Evolutionary conservation across 2,329 filamentous ascomycete species (phyloP).

Genomic region (Plectosphaerella sp.): DNA sequence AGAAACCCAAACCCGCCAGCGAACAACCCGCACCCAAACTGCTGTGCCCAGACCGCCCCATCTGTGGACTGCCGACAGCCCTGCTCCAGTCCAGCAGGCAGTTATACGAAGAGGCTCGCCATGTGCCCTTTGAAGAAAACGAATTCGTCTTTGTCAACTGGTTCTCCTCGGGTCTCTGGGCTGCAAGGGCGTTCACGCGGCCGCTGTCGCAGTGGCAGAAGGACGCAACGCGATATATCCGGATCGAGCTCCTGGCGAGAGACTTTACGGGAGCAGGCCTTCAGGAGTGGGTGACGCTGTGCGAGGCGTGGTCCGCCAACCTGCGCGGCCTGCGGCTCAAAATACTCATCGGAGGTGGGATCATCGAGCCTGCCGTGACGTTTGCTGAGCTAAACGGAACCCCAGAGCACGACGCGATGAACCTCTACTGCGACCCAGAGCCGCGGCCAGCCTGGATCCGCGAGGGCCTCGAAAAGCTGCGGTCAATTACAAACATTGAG

Average conservation of each 20-base stretch:
- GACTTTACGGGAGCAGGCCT: conserved; percentile 27
- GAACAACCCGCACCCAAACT: conserved; percentile 4
- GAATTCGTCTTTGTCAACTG: conserved; percentile 43
- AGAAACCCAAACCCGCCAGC: background rate
- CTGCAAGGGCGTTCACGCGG: conserved; percentile 30
- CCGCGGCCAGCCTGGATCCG: conserved; percentile 21
- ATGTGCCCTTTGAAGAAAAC: conserved; percentile 34
- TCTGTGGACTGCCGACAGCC: conserved; percentile 33
- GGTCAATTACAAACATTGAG: conserved; percentile 29
- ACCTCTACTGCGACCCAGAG: conserved; percentile 14
- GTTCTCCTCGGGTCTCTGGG: conserved; percentile 39
- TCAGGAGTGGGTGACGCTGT: conserved; percentile 30
- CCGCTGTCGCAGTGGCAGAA: conserved; percentile 36
- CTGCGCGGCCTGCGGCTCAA: conserved; percentile 34
- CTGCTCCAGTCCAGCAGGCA: conserved; percentile 33
- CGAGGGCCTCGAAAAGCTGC: conserved; percentile 25
- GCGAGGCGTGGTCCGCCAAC: conserved; percentile 25
- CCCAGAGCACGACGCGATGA: conserved; percentile 16
- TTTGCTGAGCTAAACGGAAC: conserved; percentile 7
- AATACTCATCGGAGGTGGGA: conserved; percentile 24
- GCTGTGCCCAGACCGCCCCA: conserved; percentile 28
- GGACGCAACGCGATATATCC: conserved; percentile 29
- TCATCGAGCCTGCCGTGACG: conserved; percentile 7
- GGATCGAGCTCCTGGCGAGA: conserved; percentile 33
- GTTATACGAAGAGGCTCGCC: conserved; percentile 36